Percentiles rank a stretch among this genome's conserved stretches.
Evolutionary conservation across 2,329 filamentous ascomycete genomes (phyloP).

Genomic region (Westerdykella sp.): DNA sequence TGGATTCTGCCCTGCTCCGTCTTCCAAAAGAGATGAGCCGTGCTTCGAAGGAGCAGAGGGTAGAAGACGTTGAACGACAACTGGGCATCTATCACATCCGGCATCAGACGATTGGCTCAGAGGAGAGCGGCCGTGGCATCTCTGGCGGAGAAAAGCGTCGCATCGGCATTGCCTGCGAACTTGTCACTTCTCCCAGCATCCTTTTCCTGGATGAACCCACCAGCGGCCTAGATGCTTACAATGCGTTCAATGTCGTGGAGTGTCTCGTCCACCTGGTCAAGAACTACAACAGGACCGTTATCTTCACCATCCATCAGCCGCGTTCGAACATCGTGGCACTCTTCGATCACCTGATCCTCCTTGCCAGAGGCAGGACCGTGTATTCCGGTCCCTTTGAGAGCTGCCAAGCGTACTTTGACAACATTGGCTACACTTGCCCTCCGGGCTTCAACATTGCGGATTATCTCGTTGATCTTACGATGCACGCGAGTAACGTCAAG

Average conservation of each 20-base stretch:
- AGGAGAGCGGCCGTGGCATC: slow-evolving; percentile 91
- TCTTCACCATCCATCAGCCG: slow-evolving; percentile 98
- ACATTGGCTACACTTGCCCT: slow-evolving; percentile 85
- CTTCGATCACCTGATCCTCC: slow-evolving; percentile 86
- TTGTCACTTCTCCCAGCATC: slow-evolving; percentile 95
- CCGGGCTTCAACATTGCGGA: slow-evolving; percentile 98
- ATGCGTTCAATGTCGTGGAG: slow-evolving; percentile 96
- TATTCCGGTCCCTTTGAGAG: slow-evolving; percentile 86
- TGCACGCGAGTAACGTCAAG: slow-evolving; percentile 70
- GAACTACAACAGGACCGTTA: slow-evolving; percentile 91
- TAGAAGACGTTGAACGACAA: slow-evolving; percentile 89
- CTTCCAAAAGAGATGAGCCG: slow-evolving; percentile 89
- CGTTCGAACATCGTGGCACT: slow-evolving; percentile 96
- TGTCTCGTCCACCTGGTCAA: slow-evolving; percentile 92
- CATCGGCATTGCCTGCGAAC: slow-evolving; percentile 93
- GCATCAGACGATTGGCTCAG: slow-evolving; percentile 90
- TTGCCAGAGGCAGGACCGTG: slow-evolving; percentile 83
- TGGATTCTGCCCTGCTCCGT: slow-evolving; percentile 85
- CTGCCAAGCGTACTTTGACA: slow-evolving; percentile 89
- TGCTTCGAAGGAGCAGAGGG: slow-evolving; percentile 80
- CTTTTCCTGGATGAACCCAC: slow-evolving; percentile 96
- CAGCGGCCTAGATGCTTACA: slow-evolving; percentile 91
- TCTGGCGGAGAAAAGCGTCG: slow-evolving; percentile 95
- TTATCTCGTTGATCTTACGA: slow-evolving; percentile 93
- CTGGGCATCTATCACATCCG: slow-evolving; percentile 91